Percentiles rank a stretch among this genome's conserved stretches.
Evolutionary conservation across 306 rosid species (phyloP).

Genomic region (Cercis canadensis): DNA sequence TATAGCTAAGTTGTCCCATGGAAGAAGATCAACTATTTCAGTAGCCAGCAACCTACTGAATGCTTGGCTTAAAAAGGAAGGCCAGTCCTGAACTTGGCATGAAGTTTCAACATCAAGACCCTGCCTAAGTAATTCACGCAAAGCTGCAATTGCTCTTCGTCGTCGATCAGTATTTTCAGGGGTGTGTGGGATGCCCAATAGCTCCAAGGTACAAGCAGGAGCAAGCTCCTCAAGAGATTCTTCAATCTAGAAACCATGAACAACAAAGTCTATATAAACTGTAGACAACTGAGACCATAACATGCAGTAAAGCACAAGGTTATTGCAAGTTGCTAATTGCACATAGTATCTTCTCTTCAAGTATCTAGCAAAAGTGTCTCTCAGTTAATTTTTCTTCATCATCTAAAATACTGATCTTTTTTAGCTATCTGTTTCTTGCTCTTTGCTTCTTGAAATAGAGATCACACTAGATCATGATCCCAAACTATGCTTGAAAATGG

Average conservation of each 20-base stretch:
- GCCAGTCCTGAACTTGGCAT: conserved; percentile 94
- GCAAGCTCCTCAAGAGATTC: conserved; percentile 99
- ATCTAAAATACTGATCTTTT: neutral
- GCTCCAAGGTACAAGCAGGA: conserved; percentile 93
- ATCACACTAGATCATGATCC: neutral
- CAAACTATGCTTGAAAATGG: neutral
- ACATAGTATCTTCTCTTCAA: neutral
- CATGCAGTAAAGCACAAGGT: conserved; percentile 6
- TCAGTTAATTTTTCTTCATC: neutral
- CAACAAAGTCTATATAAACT: conserved; percentile 12
- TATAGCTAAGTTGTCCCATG: conserved; percentile 79
- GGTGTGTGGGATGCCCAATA: conserved; percentile 71
- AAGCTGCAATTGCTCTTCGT: conserved; percentile 89
- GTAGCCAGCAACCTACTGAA: conserved; percentile 72
- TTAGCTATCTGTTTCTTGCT: neutral
- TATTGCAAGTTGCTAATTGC: neutral
- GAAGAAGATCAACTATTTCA: conserved; percentile 92
- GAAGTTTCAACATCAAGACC: conserved; percentile 90
- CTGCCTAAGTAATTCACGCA: conserved; percentile 92
- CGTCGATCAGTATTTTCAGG: conserved; percentile 82
- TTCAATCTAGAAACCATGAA: conserved; percentile 72
- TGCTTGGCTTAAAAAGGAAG: conserved; percentile 84
- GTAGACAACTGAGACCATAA: neutral
- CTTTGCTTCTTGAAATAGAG: neutral
- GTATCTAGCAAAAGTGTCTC: neutral